phyloP scores from a whole-genome alignment of 116 monocot species.

The Iris pallida region DNA sequence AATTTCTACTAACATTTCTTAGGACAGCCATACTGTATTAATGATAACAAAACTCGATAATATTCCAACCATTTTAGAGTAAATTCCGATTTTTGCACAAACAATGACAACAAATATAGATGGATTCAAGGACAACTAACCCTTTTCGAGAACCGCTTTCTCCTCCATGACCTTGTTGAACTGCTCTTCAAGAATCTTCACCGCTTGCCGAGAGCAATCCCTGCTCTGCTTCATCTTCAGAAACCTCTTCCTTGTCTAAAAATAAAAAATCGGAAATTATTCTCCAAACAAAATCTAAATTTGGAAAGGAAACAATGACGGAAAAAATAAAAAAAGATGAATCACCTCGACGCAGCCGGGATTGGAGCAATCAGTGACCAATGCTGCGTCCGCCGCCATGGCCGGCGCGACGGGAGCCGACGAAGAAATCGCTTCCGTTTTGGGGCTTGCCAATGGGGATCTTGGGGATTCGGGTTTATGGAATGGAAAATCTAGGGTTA shows the following conservation, averaged over 20 bases:
- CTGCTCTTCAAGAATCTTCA: conserved; percentile 44
- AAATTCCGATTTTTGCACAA: neutral
- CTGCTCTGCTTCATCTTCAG: conserved; percentile 53
- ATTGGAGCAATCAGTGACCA: neutral
- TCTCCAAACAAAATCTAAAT: neutral
- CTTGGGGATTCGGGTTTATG: no score
- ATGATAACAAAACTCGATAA: neutral
- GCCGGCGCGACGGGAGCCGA: neutral
- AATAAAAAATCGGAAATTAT: conserved; percentile 4
- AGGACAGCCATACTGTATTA: neutral
- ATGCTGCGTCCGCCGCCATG: conserved; percentile 6
- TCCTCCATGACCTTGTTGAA: conserved; percentile 31
- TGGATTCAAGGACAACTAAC: conserved; percentile 19
- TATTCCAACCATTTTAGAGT: neutral
- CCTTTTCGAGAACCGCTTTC: conserved; percentile 38
- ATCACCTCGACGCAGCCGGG: conserved; percentile 3
- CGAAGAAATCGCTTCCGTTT: neutral
- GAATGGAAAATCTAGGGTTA: no score
- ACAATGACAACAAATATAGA: neutral
- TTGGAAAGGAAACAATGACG: neutral
- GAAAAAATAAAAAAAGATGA: neutral
- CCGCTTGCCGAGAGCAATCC: conserved; percentile 45
- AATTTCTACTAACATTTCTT: no score
- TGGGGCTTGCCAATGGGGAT: neutral
- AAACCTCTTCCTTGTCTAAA: conserved; percentile 49